Evolutionary conservation across 257 asterid species (phyloP).

Genomic region (Lycium barbarum): DNA sequence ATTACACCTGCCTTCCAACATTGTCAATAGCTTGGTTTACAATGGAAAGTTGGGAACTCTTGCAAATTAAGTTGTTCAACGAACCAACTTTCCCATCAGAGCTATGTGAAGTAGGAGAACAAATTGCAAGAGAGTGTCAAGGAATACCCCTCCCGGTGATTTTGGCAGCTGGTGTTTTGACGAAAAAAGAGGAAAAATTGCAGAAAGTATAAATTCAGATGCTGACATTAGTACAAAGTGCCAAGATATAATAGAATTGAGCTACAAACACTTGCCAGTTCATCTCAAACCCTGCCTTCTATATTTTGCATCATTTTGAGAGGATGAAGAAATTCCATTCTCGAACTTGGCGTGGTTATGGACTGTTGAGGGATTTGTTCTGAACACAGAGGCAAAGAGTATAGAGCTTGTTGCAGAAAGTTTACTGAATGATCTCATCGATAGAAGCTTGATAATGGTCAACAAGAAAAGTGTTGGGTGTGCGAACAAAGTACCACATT

Average conservation of each 20-base stretch:
- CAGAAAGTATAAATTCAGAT: not conserved
- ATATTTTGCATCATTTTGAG: not conserved
- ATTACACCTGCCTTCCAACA: too few species aligned
- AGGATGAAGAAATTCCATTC: not conserved
- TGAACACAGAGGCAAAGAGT: not conserved
- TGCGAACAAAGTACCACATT: too few species aligned
- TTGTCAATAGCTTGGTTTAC: too few species aligned
- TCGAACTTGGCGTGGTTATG: not conserved
- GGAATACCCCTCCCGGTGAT: constrained; percentile 2
- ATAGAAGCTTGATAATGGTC: constrained; percentile 3
- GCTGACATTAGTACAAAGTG: not conserved
- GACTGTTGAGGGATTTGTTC: not conserved
- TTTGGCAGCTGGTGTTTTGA: not conserved
- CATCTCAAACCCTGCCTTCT: not conserved
- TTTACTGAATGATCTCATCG: not conserved
- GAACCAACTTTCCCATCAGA: not conserved
- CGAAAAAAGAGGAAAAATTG: not conserved
- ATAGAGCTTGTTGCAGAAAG: not conserved
- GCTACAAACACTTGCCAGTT: constrained; percentile 16
- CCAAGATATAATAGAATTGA: not conserved
- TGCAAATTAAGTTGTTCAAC: too few species aligned
- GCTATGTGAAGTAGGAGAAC: not conserved
- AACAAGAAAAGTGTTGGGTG: not conserved
- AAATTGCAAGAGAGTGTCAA: not conserved
- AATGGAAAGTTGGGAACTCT: too few species aligned